Evolutionary conservation across 257 asterid genomes (phyloP), one percentile per base, ranked within the genome.

Genomic region (Ocimum tenuiflorum): DNA sequence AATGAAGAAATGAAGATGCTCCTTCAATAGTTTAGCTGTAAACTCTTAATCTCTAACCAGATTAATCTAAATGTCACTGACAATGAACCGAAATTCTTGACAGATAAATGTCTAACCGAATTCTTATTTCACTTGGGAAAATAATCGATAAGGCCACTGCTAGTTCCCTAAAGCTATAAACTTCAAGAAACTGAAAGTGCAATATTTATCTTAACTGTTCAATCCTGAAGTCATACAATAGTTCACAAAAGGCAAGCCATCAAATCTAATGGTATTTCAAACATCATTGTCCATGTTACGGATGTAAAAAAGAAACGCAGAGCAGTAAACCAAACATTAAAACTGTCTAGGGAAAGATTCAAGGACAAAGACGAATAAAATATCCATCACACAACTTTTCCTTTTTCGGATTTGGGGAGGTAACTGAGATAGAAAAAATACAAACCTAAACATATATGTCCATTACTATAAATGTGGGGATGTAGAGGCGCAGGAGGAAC

Each of bases 391-490:
- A 57, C 7, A 4, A 29, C 22, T 2, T 13, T 33, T 9, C 18
- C 7, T 9, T 18, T 3, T 17, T 17, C 4, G 17, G 2, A 43
- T n/a, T 1, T 12, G 36, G 31, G 36, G 36, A 31, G 15, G 20
- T 18, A 55, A 47, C 4, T 12, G 47, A 69, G 33, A 43, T 24
- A 54, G 74, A 11, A 9, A 18, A 9, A 48, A 7, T 51, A 59
- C 86, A 67, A 29, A 89, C 96, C 96, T 85, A 87, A 75, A 79
- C 96, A 89, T 74, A 89, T 89, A 74, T 89, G 96, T 19, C 96
- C 96, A 66, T 89, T 89, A 81, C 97, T 89, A 73, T 87, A 89
- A 75, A 89, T 87, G 73, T 89, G 95, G 65, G 95, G 91, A 50
- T 89, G 97, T 65, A 73, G 74, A 3, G 97, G 97, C 62, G 97